These are phyloP conservation scores for Skeletonema marinoi DNA, from an alignment of 108 stramenopile genomes.

Conservation along the genomic window DNA sequence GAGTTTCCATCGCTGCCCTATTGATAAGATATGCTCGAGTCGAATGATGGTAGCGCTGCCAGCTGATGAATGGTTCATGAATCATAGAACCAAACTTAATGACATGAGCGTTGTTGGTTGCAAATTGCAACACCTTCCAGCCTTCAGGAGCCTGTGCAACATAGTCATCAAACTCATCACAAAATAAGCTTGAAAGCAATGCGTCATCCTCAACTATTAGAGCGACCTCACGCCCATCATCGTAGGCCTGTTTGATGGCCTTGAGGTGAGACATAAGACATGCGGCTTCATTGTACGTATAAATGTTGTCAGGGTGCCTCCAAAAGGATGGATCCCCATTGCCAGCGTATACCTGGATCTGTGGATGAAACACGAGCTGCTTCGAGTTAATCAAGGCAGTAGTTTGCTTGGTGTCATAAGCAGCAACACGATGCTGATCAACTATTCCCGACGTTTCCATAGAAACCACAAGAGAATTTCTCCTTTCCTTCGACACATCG, in stretches of 20 bases:
- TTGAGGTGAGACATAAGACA: too few relatives aligned
- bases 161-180: too few relatives aligned
- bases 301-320: too few relatives aligned
- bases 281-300: too few relatives aligned
- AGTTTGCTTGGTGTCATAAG: background rate
- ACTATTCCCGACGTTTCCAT: background rate
- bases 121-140: slow-evolving; percentile 4
- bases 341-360: background rate
- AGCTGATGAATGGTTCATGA: background rate
- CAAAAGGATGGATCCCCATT: too few relatives aligned
- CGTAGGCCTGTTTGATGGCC: background rate
- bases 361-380: background rate
- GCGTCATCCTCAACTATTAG: slow-evolving; percentile 1
- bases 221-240: background rate
- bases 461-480: background rate
- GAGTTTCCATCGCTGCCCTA: too few relatives aligned
- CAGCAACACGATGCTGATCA: background rate
- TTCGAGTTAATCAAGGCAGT: background rate
- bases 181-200: background rate
- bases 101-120: background rate
- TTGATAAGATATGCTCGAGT: too few relatives aligned
- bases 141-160: background rate
- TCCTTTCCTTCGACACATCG: background rate
- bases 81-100: background rate
- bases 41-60: too few relatives aligned